Evolutionary conservation across 352 stramenopile genomes (phyloP).

Genomic region (Globisporangium nagaii): DNA sequence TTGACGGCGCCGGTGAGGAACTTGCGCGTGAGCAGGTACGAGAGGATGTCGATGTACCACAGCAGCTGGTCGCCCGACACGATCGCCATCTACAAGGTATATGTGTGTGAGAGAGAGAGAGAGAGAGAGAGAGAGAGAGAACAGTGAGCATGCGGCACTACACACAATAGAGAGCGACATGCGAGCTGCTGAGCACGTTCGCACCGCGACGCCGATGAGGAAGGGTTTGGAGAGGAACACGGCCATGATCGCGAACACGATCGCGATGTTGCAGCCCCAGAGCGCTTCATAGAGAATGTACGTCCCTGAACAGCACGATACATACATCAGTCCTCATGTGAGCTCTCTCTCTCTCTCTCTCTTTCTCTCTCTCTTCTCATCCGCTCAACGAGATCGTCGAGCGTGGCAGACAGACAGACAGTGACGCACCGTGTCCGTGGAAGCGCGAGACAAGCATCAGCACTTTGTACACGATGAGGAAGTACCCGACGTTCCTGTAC

Average conservation of each 20-base stretch:
- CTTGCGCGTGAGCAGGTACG: slow-evolving; percentile 66
- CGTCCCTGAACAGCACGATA: slow-evolving; percentile 24
- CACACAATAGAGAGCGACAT: background rate
- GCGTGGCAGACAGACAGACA: background rate
- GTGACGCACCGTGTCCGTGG: slow-evolving; percentile 44
- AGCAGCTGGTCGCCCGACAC: slow-evolving; percentile 92
- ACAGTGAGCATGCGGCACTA: background rate
- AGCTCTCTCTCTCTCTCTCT: too few relatives aligned
- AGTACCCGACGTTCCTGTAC: slow-evolving; percentile 38
- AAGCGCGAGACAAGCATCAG: slow-evolving; percentile 51
- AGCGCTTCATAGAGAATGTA: slow-evolving; percentile 77
- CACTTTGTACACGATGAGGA: slow-evolving; percentile 44
- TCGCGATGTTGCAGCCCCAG: slow-evolving; percentile 78
- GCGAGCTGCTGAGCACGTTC: too few relatives aligned
- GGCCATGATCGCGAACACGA: slow-evolving; percentile 58
- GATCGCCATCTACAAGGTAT: slow-evolving; percentile 68
- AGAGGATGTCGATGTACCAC: slow-evolving; percentile 88
- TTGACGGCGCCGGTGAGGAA: slow-evolving; percentile 88
- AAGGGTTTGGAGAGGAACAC: slow-evolving; percentile 76
- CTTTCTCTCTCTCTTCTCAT: too few relatives aligned
- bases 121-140: background rate
- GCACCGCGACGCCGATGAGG: slow-evolving; percentile 68
- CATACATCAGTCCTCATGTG: too few relatives aligned
- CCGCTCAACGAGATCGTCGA: too few relatives aligned
- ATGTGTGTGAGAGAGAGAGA: background rate